These are phyloP conservation scores for Podaxis mareebaensis DNA, from an alignment of 768 basidiomycete species.

Conservation along the genomic window DNA sequence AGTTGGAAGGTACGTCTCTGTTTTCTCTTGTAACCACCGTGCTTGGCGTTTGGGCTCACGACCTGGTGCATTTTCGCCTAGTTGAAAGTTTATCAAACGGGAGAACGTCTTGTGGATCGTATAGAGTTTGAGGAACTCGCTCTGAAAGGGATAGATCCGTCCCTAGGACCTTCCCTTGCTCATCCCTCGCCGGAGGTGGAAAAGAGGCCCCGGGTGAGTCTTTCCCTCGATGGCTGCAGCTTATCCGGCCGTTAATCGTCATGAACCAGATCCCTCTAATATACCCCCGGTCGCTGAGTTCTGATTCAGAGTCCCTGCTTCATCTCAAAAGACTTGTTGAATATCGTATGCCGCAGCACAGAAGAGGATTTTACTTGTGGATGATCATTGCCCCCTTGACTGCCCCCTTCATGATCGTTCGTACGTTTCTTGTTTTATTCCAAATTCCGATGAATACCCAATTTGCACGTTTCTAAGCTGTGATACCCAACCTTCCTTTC, in stretches of 20 bases:
- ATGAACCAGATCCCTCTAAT: slow-evolving; percentile 60
- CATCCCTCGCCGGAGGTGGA: slow-evolving; percentile 25
- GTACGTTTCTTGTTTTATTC: slow-evolving; percentile 41
- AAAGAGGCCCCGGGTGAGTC: slow-evolving; percentile 12
- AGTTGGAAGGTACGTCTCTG: slow-evolving; percentile 63
- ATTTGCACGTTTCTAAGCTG: slow-evolving; percentile 40
- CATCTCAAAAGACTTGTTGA: slow-evolving; percentile 55
- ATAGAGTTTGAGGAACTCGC: slow-evolving; percentile 83
- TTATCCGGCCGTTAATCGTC: background rate
- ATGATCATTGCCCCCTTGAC: slow-evolving; percentile 68
- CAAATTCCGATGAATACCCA: background rate
- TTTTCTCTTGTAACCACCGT: background rate
- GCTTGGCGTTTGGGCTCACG: background rate
- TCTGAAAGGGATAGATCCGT: slow-evolving; percentile 71
- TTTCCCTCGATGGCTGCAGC: background rate
- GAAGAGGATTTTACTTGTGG: slow-evolving; percentile 67
- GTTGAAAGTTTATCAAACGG: slow-evolving; percentile 60
- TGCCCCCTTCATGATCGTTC: slow-evolving; percentile 74
- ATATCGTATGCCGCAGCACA: slow-evolving; percentile 62
- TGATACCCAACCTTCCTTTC: slow-evolving; percentile 83
- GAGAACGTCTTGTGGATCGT: slow-evolving; percentile 68
- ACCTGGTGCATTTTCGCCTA: slow-evolving; percentile 25
- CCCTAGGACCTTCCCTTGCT: slow-evolving; percentile 55
- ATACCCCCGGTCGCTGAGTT: slow-evolving; percentile 51
- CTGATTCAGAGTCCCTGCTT: slow-evolving; percentile 33